These are phyloP conservation scores for Penicillium coffeae DNA, from an alignment of 495 filamentous ascomycete species.

Conservation along the genomic window DNA sequence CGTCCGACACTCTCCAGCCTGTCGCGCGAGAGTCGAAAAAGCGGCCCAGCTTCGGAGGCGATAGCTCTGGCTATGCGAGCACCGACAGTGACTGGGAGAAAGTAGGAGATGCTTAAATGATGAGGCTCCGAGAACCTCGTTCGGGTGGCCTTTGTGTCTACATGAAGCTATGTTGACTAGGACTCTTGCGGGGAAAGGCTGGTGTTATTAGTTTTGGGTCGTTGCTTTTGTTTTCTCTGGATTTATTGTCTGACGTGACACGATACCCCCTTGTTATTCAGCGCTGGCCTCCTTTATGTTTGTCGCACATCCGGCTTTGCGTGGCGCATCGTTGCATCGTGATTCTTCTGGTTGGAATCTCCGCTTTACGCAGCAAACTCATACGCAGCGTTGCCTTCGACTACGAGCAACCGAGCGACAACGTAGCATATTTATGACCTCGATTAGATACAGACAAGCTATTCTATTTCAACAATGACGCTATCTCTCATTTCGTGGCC, in stretches of 20 bases:
- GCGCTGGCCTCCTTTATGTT: not conserved
- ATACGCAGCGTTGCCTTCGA: not conserved
- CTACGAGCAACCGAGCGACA: not conserved
- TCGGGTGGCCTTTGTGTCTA: not conserved
- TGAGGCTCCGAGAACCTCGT: not conserved
- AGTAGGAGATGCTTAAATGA: slow-evolving; percentile 35
- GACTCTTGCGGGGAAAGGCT: not conserved
- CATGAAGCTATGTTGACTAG: not conserved
- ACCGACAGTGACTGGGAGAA: slow-evolving; percentile 59
- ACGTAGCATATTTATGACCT: not conserved
- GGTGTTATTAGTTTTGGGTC: slow-evolving; percentile 15
- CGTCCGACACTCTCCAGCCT: slow-evolving; percentile 26
- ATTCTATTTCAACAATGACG: too few species aligned
- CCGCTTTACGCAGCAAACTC: not conserved
- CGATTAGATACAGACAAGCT: too few species aligned
- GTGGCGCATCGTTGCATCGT: not conserved
- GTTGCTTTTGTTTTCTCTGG: slow-evolving; percentile 2
- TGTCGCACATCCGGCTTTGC: slow-evolving; percentile 4
- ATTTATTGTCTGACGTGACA: slow-evolving; percentile 5
- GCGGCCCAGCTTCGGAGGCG: slow-evolving; percentile 38
- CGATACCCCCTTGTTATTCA: slow-evolving; percentile 8
- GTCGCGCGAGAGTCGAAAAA: slow-evolving; percentile 36
- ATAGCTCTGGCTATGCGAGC: slow-evolving; percentile 49
- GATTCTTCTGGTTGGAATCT: not conserved
- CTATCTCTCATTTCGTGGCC: too few species aligned